Percentiles rank a stretch among this genome's conserved stretches.
Evolutionary conservation across 2,329 filamentous ascomycete genomes (phyloP).

Genomic region (Purpureocillium takamizusanense): DNA sequence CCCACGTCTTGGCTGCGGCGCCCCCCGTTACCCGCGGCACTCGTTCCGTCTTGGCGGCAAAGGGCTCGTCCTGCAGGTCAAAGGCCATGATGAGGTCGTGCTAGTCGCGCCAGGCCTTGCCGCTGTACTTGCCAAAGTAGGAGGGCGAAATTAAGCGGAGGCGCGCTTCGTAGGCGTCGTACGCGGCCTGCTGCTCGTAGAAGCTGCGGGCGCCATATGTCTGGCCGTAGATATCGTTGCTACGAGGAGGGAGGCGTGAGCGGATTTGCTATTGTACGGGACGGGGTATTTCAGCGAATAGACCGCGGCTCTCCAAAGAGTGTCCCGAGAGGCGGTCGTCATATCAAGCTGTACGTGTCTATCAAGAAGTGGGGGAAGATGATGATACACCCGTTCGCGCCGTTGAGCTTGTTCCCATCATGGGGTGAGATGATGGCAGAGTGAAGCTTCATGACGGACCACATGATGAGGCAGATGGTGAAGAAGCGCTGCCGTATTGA

Average conservation of each 20-base stretch:
- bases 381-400: conserved; percentile 5
- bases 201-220: conserved; percentile 15
- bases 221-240: conserved; percentile 7
- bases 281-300: no score
- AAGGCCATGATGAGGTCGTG: conserved; percentile 21
- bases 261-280: not conserved
- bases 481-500: no score
- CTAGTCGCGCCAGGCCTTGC: conserved; percentile 22
- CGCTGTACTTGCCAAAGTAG: conserved; percentile 19
- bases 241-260: not conserved
- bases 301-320: no score
- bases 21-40: not conserved
- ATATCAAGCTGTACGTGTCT: no score
- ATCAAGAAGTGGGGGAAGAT: not conserved
- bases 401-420: conserved; percentile 7
- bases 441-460: no score
- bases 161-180: conserved; percentile 18
- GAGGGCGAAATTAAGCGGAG: conserved; percentile 17
- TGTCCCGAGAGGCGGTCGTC: no score
- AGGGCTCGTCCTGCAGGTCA: conserved; percentile 24
- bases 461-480: no score
- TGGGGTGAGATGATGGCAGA: conserved; percentile 9
- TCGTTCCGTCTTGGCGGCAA: conserved; percentile 4
- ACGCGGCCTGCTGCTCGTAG: conserved; percentile 18
- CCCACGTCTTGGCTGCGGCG: conserved; percentile 11